Conservation (phyloP, 2,329 filamentous ascomycete species). For the Incumbomyces delicatus region DNA sequence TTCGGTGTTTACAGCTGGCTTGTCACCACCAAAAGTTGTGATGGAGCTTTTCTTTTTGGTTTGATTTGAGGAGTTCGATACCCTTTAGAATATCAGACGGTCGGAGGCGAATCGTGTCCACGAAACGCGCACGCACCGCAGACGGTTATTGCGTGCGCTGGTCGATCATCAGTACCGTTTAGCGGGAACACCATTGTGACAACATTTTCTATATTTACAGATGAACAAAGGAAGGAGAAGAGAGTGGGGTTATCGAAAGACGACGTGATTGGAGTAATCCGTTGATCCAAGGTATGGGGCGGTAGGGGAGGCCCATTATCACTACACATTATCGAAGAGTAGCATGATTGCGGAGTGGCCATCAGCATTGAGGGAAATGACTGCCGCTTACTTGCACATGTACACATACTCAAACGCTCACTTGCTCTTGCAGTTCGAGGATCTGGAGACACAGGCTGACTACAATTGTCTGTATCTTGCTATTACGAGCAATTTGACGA, state of each 20-base stretch:
- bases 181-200: constrained; percentile 8
- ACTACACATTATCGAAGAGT: too few species aligned
- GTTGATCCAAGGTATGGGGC: too few species aligned
- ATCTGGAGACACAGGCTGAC: too few species aligned
- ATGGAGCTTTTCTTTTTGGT: constrained; percentile 9
- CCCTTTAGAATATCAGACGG: constrained; percentile 10
- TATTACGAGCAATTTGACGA: too few species aligned
- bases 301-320: too few species aligned
- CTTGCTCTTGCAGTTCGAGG: too few species aligned
- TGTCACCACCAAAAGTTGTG: constrained; percentile 13
- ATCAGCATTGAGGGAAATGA: too few species aligned
- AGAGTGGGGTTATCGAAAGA: not conserved
- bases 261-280: too few species aligned
- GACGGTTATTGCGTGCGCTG: constrained; percentile 13
- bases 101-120: constrained; percentile 14
- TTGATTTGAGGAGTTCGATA: constrained; percentile 8
- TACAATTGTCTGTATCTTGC: too few species aligned
- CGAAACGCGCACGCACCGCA: not conserved
- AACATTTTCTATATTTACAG: not conserved
- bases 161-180: constrained; percentile 19
- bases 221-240: not conserved
- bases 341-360: too few species aligned
- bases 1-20: constrained; percentile 11
- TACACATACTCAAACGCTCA: too few species aligned
- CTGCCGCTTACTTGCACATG: too few species aligned